Base-by-base conservation (phyloP, 208 protist species). In the Leishmania amazonensis region DNA sequence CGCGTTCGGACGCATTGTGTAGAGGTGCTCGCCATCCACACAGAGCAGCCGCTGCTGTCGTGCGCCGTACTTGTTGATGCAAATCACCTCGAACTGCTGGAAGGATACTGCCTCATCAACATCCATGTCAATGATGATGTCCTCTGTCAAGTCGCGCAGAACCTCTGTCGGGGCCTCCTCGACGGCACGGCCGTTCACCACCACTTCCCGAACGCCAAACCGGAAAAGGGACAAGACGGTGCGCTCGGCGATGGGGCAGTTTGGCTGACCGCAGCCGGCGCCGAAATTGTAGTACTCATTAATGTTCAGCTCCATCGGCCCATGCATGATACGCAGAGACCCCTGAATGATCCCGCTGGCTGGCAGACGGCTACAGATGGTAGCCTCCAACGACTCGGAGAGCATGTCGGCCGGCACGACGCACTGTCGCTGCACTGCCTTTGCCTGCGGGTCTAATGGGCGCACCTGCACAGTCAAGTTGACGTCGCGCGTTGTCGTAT, bases 211-310 rank as follows among this genome's bases (percentile, higher is more conserved):
- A 40, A 97, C 95, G 35, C 95, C 95, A 78, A 95, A 97, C 45
- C 95, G 90, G 75, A 91, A 92, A 42, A 96, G 88, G 2, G 95
- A 95, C 28, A 96, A 88, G 42, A 97, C 85, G 7, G 95, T 97
- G 47, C 87, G 88, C 83, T 97, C 93, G 35, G 91, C 93, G 76
- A 97, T 95, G 19, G 91, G 91, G 49, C 90, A 89, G 83, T 91
- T 92, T 45, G 91, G 87, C 45, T 90, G 79, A 6, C 95, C 95
- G 81, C 93, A 95, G 38, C 95, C 95, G 0, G 90, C 76, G 42
- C 95, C 95, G 84, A 97, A 96, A 74, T 95, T 94, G 80, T 94
- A 97, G 79, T 90, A 91, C 78, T 97, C 93, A 72, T 95, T 96
- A 67, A 96, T 95, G 80, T 95, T 96, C 5, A 97, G 78, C 81